These are phyloP conservation scores for Rosa hybrid DNA, from an alignment of 331 rosid genomes.

Conservation along the genomic window DNA sequence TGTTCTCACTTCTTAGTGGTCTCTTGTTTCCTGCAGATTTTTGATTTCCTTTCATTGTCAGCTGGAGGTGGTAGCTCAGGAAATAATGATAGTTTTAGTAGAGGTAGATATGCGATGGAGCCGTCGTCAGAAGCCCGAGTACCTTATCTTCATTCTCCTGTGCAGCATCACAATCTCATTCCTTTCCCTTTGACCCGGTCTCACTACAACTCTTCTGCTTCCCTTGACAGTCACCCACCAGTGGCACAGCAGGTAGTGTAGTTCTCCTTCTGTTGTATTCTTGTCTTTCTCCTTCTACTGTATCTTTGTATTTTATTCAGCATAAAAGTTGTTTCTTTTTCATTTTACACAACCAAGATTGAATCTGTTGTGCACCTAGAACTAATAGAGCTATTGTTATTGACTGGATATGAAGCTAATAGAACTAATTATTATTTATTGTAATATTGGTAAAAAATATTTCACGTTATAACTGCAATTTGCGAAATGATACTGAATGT, in stretches of 20 bases:
- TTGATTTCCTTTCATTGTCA: constrained; percentile 63
- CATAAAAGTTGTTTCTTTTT: background rate
- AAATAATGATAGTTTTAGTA: constrained; percentile 33
- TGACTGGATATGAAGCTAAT: background rate
- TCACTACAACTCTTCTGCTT: constrained; percentile 42
- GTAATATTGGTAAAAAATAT: background rate
- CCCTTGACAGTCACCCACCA: constrained; percentile 46
- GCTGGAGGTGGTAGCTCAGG: constrained; percentile 46
- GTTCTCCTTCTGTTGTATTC: background rate
- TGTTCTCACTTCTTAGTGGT: constrained; percentile 35
- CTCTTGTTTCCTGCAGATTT: constrained; percentile 46
- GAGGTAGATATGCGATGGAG: constrained; percentile 41
- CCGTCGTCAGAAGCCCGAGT: constrained; percentile 46
- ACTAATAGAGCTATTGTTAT: background rate
- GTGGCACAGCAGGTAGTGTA: constrained; percentile 49
- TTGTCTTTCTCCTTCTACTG: background rate
- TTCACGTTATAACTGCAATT: background rate
- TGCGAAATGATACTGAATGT: constrained; percentile 23
- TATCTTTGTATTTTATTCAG: background rate
- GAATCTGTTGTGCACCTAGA: background rate
- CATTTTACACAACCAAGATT: background rate
- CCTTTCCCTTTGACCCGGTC: constrained; percentile 45
- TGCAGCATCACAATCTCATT: constrained; percentile 44
- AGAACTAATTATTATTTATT: background rate
- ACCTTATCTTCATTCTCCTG: constrained; percentile 50